Base-by-base conservation (phyloP, 2,329 filamentous ascomycete genomes). In the Nigrospora osmanthi region DNA sequence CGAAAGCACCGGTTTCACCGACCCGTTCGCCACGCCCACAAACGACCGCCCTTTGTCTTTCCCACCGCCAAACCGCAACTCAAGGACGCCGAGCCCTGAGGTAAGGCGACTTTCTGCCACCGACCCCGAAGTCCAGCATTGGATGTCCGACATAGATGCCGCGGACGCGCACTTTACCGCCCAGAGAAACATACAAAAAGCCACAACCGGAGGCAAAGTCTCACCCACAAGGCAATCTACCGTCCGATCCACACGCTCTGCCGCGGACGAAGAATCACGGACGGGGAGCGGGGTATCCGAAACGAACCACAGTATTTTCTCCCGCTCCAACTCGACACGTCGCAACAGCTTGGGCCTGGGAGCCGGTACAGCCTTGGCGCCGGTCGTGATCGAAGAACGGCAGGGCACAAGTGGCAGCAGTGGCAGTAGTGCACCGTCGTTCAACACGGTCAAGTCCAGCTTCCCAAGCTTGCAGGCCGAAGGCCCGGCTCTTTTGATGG, bases 221-320 rank as follows among this genome's bases (percentile, higher is more conserved):
- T 52, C 53, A 11, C 52, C 54, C 13, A 45, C 47, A 5, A 35
- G 45, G 36, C 47, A 50, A 10, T 47, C 47, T 11, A 43, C 48
- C 9, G 38, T 45, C 11, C 42, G 38, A 37, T 51, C 47, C 14
- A 49, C 30, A 7, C 48, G 55, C 58, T 16, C 64, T 62, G 60
- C 36, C 6, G 49, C 42, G 1, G 70, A 73, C 14, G 72, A 76
- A 36, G 73, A 77, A 34, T 69, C 69, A 5, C 68, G 77, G 28
- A 80, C 76, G 6, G 75, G 66, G 30, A 80, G 76, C 53, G 78
- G 74, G 53, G 57, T 80, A 3, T 80, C 77, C 1, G 78, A 82
- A 44, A 69, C 69, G 12, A 74, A 66, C 45, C 65, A 68, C 32
- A 74, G 72, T 55, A 65, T 64, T 3, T 61, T 71, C 13, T 70